A percentile compares a stretch with the other conserved stretches of the same genome.
Conservation (phyloP, 768 basidiomycete genomes). For the Pleurotus giganteus region DNA sequence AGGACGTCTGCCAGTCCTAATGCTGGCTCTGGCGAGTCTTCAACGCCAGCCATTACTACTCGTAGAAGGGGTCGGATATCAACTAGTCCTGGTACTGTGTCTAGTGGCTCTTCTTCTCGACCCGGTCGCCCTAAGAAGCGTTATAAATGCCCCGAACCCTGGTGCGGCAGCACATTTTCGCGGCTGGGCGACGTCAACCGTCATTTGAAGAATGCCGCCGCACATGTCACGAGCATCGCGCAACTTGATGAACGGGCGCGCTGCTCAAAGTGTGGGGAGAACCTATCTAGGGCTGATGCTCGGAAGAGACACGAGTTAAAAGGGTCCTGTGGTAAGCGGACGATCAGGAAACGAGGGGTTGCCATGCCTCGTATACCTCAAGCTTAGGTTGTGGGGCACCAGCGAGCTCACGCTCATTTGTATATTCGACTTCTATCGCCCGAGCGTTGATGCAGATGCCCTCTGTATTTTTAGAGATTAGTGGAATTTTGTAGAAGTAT, state of each 20-base stretch:
- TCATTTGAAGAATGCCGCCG: slow-evolving; percentile 5
- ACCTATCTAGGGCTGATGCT: slow-evolving; percentile 7
- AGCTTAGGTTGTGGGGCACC: background rate
- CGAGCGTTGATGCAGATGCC: background rate
- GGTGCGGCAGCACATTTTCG: slow-evolving; percentile 7
- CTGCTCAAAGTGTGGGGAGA: slow-evolving; percentile 8
- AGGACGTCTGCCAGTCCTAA: slow-evolving; percentile 1
- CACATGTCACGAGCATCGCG: slow-evolving; percentile 1
- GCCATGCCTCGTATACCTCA: slow-evolving; percentile 5
- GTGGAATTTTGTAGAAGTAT: no score
- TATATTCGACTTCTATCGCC: slow-evolving; percentile 5
- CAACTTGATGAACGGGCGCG: slow-evolving; percentile 6
- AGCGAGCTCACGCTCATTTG: background rate
- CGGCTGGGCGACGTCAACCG: slow-evolving; percentile 1
- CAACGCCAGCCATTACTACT: background rate
- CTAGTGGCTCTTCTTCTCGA: slow-evolving; percentile 1
- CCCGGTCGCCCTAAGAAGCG: background rate
- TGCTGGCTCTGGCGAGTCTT: background rate
- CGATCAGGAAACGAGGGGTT: slow-evolving; percentile 3
- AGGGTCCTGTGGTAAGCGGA: slow-evolving; percentile 8
- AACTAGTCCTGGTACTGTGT: background rate
- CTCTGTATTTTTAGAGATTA: background rate
- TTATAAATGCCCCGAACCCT: background rate
- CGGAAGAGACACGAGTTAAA: slow-evolving; percentile 8
- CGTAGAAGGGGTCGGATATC: background rate